Conservation (phyloP, 2,329 filamentous ascomycete genomes). For the Aspergillus sp. region DNA sequence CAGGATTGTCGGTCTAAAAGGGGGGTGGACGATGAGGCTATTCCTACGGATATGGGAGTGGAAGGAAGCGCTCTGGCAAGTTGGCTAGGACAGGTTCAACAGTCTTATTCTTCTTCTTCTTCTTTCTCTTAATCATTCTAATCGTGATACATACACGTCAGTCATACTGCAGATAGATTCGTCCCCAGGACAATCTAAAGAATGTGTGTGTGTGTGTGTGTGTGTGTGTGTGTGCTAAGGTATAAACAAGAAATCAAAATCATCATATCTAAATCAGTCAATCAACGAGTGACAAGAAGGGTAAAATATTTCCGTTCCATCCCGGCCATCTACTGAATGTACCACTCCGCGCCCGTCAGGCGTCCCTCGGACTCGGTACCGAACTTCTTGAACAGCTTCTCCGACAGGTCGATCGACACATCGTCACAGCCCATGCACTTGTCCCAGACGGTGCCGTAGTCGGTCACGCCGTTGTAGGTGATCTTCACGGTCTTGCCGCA, state of each 20-base stretch:
- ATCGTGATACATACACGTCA: not conserved
- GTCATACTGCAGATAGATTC: not conserved
- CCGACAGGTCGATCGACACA: slow-evolving; percentile 62
- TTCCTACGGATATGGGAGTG: not conserved
- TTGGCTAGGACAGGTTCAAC: not conserved
- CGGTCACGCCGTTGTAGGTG: slow-evolving; percentile 59
- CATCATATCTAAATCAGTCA: slow-evolving; percentile 6
- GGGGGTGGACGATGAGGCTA: not conserved
- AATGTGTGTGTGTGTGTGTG: not conserved
- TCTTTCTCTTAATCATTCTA: not conserved
- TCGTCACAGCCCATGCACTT: slow-evolving; percentile 71
- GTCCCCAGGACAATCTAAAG: slow-evolving; percentile 1
- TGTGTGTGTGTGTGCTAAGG: not conserved
- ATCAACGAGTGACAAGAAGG: slow-evolving; percentile 14
- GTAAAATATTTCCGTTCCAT: not conserved
- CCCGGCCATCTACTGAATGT: slow-evolving; percentile 34
- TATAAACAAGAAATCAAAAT: slow-evolving; percentile 8
- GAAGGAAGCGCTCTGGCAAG: not conserved
- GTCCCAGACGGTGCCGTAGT: slow-evolving; percentile 65
- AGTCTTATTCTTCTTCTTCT: not conserved
- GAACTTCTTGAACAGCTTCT: slow-evolving; percentile 58
- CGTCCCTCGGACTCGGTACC: slow-evolving; percentile 41
- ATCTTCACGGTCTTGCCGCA: slow-evolving; percentile 72
- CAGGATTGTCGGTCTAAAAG: not conserved
- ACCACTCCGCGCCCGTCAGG: slow-evolving; percentile 45